These are phyloP conservation scores for Vaccinium darrowii DNA, from an alignment of 148 eudicot genomes.

Conservation along the genomic window DNA sequence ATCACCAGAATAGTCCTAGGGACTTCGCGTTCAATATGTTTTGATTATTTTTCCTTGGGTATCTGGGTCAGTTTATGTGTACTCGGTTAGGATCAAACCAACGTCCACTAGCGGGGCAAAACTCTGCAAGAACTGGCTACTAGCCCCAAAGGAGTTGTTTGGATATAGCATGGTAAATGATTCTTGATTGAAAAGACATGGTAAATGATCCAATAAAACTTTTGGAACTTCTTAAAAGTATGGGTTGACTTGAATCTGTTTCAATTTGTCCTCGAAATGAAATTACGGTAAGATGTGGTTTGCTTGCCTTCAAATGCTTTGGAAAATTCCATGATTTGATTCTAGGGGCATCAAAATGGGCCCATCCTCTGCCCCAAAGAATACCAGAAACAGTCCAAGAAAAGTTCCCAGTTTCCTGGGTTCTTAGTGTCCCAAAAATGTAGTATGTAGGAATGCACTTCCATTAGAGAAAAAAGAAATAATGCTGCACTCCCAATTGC, in stretches of 20 bases:
- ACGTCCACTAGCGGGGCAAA: no score
- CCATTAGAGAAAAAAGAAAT: no score
- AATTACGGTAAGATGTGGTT: neutral
- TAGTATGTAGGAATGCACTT: no score
- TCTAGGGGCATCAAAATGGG: neutral
- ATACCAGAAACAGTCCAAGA: neutral
- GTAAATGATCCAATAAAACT: neutral
- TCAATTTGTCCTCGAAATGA: neutral
- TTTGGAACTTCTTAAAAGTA: neutral
- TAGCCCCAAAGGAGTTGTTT: no score
- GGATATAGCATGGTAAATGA: neutral
- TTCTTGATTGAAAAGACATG: neutral
- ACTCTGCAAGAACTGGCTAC: no score
- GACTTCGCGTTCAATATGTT: no score
- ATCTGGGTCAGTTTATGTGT: no score
- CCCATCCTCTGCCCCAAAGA: neutral
- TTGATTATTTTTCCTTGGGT: no score
- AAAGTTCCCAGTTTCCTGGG: neutral
- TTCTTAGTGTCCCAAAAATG: neutral
- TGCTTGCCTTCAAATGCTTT: neutral
- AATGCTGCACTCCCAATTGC: no score
- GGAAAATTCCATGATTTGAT: neutral
- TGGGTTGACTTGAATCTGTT: neutral
- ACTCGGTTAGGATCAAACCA: no score
- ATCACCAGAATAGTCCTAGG: no score